Conservation (phyloP, 83 land plant genomes). For the Thuja plicata region DNA sequence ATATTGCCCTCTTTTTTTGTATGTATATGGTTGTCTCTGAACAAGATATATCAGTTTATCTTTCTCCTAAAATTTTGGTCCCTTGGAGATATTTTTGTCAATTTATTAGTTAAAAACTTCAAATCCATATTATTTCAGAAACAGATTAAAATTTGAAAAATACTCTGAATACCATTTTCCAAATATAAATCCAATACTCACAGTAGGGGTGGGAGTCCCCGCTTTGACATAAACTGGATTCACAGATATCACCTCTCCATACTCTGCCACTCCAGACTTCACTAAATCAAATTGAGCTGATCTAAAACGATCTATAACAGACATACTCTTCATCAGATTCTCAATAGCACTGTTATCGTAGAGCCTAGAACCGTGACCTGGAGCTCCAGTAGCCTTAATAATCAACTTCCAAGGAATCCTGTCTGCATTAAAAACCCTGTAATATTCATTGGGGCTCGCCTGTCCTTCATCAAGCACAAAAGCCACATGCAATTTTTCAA, state of each 20-base stretch:
- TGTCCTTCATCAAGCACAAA: slow-evolving; percentile 86
- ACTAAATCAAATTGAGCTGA: slow-evolving; percentile 72
- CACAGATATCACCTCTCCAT: slow-evolving; percentile 79
- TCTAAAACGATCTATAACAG: slow-evolving; percentile 58
- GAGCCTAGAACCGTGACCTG: slow-evolving; percentile 89
- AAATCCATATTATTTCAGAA: not conserved
- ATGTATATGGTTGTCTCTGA: not conserved
- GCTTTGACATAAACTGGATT: slow-evolving; percentile 85
- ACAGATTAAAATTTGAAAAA: not conserved
- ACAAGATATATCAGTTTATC: not conserved
- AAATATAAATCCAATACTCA: slow-evolving; percentile 20
- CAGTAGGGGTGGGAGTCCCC: slow-evolving; percentile 67
- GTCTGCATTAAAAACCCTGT: slow-evolving; percentile 77
- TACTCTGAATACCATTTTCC: not conserved
- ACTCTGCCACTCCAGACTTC: slow-evolving; percentile 56
- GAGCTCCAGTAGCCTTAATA: slow-evolving; percentile 66
- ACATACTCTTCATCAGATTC: slow-evolving; percentile 73
- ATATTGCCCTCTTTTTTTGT: not conserved
- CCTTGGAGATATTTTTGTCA: not conserved
- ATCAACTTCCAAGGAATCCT: slow-evolving; percentile 68
- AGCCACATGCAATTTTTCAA: slow-evolving; percentile 67
- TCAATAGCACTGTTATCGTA: slow-evolving; percentile 79
- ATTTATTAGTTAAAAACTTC: not conserved
- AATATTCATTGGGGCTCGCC: slow-evolving; percentile 58
- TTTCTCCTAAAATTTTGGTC: not conserved